Evolutionary conservation across 768 basidiomycete species (phyloP).

Genomic region (Suillus tomentosus): DNA sequence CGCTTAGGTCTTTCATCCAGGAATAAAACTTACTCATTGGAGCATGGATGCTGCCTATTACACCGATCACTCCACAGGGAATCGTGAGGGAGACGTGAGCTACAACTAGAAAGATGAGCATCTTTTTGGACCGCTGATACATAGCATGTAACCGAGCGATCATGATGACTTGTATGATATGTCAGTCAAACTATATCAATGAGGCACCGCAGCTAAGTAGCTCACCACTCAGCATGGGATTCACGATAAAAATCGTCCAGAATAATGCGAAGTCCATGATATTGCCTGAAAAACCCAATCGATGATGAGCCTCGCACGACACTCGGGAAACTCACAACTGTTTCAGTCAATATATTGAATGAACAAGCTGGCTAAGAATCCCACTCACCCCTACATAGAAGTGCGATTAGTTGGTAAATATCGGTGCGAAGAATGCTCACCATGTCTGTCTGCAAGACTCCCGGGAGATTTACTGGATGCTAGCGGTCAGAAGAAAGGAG

Average conservation of each 20-base stretch:
- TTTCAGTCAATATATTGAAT: background rate
- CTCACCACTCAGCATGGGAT: background rate
- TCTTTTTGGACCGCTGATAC: background rate
- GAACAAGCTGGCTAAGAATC: background rate
- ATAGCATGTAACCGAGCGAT: slow-evolving; percentile 4
- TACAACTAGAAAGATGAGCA: slow-evolving; percentile 1
- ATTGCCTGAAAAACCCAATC: background rate
- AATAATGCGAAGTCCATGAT: background rate
- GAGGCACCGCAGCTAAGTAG: background rate
- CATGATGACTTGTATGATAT: background rate
- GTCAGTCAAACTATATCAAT: background rate
- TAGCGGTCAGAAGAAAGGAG: background rate
- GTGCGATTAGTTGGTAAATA: background rate
- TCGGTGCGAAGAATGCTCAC: background rate
- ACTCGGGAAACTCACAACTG: background rate
- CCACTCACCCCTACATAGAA: background rate
- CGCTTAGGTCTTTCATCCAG: background rate
- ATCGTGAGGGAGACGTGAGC: background rate
- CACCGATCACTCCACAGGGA: background rate
- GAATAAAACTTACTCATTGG: background rate
- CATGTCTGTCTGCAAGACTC: background rate
- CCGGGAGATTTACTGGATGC: background rate
- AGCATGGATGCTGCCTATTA: background rate
- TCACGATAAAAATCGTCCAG: background rate
- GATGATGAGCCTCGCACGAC: background rate